Evolutionary conservation across 148 eudicot species (phyloP).

Genomic region (Rhododendron simsii): DNA sequence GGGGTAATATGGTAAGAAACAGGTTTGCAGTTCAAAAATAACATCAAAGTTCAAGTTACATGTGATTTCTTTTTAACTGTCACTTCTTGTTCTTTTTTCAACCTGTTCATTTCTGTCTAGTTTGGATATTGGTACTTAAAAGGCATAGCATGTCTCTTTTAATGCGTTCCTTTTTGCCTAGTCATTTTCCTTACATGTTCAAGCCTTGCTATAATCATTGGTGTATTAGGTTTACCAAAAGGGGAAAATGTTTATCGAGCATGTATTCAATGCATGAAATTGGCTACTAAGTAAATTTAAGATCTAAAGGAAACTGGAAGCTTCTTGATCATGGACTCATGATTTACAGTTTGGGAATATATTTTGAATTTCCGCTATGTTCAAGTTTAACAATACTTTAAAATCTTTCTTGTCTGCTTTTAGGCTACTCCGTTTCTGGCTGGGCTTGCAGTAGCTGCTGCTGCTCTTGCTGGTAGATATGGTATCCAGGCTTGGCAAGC

Average conservation of each 20-base stretch:
- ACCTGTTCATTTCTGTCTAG: neutral
- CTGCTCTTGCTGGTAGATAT: constrained; percentile 72
- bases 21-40: neutral
- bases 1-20: neutral
- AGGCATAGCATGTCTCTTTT: neutral
- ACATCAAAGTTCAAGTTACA: neutral
- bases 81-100: neutral
- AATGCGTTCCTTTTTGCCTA: neutral
- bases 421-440: constrained; percentile 64
- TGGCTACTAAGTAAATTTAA: neutral
- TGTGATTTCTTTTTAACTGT: neutral
- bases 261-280: neutral
- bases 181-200: neutral
- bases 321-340: neutral
- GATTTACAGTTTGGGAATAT: neutral
- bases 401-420: neutral
- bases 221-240: neutral
- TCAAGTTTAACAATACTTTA: neutral
- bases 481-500: constrained; percentile 74
- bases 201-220: neutral
- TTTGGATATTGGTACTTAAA: neutral
- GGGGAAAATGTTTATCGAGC: neutral
- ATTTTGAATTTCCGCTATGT: neutral
- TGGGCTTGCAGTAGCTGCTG: constrained; percentile 63
- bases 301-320: neutral